Conservation (phyloP, 768 basidiomycete species). For the Exsudoporus frostii region DNA sequence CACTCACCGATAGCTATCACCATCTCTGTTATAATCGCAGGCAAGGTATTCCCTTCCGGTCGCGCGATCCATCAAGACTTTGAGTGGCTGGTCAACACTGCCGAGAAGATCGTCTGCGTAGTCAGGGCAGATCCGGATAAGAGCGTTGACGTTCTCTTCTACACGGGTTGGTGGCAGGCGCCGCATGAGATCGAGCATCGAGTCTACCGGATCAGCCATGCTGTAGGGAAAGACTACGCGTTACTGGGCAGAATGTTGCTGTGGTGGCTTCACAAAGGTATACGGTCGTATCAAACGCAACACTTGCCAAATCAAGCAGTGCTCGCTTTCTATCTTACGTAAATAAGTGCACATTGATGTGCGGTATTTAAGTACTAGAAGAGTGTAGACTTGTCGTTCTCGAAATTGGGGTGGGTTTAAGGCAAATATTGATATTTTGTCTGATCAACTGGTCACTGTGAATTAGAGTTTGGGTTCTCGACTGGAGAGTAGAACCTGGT, state of each 20-base stretch:
- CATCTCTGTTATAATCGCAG: slow-evolving; percentile 92
- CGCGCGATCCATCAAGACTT: slow-evolving; percentile 72
- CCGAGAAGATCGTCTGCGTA: slow-evolving; percentile 93
- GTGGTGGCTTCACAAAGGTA: neutral
- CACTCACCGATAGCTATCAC: slow-evolving; percentile 75
- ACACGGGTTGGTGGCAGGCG: slow-evolving; percentile 91
- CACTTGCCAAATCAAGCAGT: slow-evolving; percentile 7
- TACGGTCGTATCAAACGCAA: neutral
- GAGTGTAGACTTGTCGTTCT: no score
- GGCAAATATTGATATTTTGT: no score
- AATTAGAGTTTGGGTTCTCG: no score
- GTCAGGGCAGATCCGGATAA: slow-evolving; percentile 84
- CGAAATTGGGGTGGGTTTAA: no score
- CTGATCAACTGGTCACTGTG: no score
- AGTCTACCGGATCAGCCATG: slow-evolving; percentile 80
- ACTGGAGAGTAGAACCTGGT: no score
- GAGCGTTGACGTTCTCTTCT: slow-evolving; percentile 80
- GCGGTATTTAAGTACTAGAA: no score
- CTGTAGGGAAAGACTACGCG: slow-evolving; percentile 8
- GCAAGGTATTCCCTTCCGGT: slow-evolving; percentile 89
- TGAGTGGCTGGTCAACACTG: slow-evolving; percentile 92
- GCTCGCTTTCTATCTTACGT: no score
- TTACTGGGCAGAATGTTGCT: neutral
- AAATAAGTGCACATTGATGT: no score
- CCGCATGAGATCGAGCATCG: slow-evolving; percentile 94